phyloP scores from a whole-genome alignment of 2,329 filamentous ascomycete genomes.

The Fusarium sp. region DNA sequence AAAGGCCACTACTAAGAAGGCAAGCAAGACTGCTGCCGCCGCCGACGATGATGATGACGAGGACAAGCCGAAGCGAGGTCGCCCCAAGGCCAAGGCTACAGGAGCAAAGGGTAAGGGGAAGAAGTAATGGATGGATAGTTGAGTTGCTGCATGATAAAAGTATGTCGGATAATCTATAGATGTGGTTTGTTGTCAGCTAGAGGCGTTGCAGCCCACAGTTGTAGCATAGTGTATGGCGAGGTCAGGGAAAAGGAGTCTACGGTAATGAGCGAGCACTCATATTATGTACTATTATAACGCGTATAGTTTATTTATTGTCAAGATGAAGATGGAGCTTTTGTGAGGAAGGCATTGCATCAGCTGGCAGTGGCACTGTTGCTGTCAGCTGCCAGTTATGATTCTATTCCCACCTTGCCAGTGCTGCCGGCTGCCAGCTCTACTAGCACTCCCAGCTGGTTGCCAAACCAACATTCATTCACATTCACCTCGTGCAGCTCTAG shows the following conservation, averaged over 20 bases:
- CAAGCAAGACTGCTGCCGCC: slow-evolving; percentile 60
- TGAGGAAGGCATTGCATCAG: neutral
- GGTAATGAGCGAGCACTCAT: slow-evolving; percentile 19
- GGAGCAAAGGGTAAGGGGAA: slow-evolving; percentile 65
- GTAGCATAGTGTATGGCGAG: slow-evolving; percentile 20
- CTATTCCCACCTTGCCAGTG: slow-evolving; percentile 18
- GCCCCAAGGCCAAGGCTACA: slow-evolving; percentile 58
- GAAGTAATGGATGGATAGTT: slow-evolving; percentile 47
- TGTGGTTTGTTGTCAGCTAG: slow-evolving; percentile 15
- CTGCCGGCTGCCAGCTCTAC: slow-evolving; percentile 1
- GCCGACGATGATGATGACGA: slow-evolving; percentile 62
- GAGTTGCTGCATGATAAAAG: slow-evolving; percentile 2
- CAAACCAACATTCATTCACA: slow-evolving; percentile 11
- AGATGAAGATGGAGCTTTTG: neutral
- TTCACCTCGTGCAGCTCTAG: neutral
- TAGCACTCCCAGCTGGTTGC: neutral
- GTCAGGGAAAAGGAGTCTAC: slow-evolving; percentile 29
- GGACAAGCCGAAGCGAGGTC: slow-evolving; percentile 67
- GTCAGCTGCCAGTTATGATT: neutral
- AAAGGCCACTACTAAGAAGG: slow-evolving; percentile 64
- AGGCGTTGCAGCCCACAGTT: slow-evolving; percentile 8
- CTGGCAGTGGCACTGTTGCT: slow-evolving; percentile 5
- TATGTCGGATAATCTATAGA: slow-evolving; percentile 26
- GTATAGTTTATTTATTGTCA: neutral
- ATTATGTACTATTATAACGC: slow-evolving; percentile 25